Base-by-base conservation (phyloP, 768 basidiomycete species). In the Boletus patriciae region DNA sequence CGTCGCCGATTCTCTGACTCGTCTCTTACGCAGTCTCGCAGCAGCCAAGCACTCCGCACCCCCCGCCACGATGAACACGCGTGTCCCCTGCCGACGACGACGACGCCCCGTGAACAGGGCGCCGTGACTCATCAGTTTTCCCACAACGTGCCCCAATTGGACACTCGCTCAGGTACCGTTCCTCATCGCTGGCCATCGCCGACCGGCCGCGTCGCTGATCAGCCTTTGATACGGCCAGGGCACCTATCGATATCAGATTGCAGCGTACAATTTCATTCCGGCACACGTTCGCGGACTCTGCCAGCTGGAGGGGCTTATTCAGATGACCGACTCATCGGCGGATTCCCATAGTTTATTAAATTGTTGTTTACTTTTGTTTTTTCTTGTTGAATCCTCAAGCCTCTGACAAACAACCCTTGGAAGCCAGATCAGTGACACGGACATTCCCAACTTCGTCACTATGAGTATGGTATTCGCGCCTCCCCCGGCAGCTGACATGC, bases 391-490 rank as follows among this genome's bases (percentile, higher is more conserved):
- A 66, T 62, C 38, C 46, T 9, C 61, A 68, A 60, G 70, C 46
- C 27, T 36, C 57, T 63, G 67, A 49, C 60, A 70, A 69, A 70
- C 60, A 69, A 56, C 58, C 15, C 15, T 37, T 19, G 29, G 25
- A 47, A 18, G 41, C 37, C 25, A 40, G 19, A 15, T 13, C 19
- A 19, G 12, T 34, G 33, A 34, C 34, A 13, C 19, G 11, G 13
- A 3, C 42, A n/a, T 18, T 15, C 45, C n/a, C 6, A 1, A 18
- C 27, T 15, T 16, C 8, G 18, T n/a, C 47, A 40, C 13, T 52
- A 65, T 67, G 55, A 73, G 40, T 31, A 75, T 77, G 76, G 70
- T 70, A n/a, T 69, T 74, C 55, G 66, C 69, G 36, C 66, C 70
- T 46, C 61, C 67, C 19, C 62, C 70, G 2, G 58, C 55, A 16